These are phyloP conservation scores for Lasiosphaeria miniovina DNA, from an alignment of 495 filamentous ascomycete genomes.

Conservation along the genomic window DNA sequence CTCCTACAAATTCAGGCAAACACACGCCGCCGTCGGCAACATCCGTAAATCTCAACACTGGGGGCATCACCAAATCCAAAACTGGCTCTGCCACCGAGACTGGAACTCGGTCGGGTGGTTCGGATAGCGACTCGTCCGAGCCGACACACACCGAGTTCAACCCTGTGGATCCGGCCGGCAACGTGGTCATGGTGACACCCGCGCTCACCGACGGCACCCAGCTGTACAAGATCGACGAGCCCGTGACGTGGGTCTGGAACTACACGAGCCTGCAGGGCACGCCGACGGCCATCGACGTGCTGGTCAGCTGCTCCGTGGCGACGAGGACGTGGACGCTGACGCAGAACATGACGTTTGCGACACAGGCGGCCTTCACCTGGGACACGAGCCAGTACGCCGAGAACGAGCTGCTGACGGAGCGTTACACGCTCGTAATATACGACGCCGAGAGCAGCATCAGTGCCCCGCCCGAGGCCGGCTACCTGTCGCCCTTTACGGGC, in stretches of 20 bases:
- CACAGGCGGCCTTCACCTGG: slow-evolving; percentile 58
- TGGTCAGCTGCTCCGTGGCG: slow-evolving; percentile 66
- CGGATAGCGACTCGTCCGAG: background rate
- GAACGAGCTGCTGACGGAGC: slow-evolving; percentile 63
- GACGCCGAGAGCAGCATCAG: slow-evolving; percentile 64
- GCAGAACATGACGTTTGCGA: slow-evolving; percentile 50
- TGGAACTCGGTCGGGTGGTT: slow-evolving; percentile 14
- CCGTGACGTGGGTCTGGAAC: slow-evolving; percentile 88
- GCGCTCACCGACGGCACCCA: slow-evolving; percentile 52
- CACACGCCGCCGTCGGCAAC: background rate
- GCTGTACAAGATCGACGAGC: slow-evolving; percentile 87
- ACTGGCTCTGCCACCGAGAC: slow-evolving; percentile 23
- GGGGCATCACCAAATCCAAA: slow-evolving; percentile 14
- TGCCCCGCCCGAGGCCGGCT: slow-evolving; percentile 65
- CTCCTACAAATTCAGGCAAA: slow-evolving; percentile 9
- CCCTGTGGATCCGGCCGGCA: slow-evolving; percentile 63
- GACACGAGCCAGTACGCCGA: slow-evolving; percentile 71
- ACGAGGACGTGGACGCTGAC: slow-evolving; percentile 48
- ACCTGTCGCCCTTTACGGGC: slow-evolving; percentile 61
- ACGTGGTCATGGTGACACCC: slow-evolving; percentile 80
- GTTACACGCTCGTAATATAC: slow-evolving; percentile 81
- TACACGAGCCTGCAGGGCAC: slow-evolving; percentile 82
- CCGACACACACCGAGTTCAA: slow-evolving; percentile 55
- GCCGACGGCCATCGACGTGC: slow-evolving; percentile 75
- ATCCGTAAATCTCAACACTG: slow-evolving; percentile 37